Evolutionary conservation across 78 protist genomes (phyloP), one percentile per base, ranked within the genome.

Genomic region (Tieghemostelium lacteum): DNA sequence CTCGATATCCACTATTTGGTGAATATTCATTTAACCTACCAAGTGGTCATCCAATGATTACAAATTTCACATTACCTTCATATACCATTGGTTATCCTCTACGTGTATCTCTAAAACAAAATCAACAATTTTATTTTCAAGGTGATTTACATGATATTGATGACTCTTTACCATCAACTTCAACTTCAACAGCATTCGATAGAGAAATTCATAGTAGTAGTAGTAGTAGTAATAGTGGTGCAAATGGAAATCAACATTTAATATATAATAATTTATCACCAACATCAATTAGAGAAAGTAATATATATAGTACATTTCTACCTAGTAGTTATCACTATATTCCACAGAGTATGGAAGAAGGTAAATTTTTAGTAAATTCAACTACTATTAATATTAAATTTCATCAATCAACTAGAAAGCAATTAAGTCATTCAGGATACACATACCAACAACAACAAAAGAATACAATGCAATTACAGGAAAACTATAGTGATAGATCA

Each of bases 291-390:
- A 6, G 10, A 45, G 52, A 45, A 45, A 45, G 52, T 10, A 71
- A 71, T 28, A 50, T 37, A 36, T 45, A 50, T 69, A 76, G 70
- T 31, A 45, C 69, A 10, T 83, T 83, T 39, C 31, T 83, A 4
- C 91, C 91, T 55, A 58, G 42, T 14, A 54, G 78, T 50, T 83
- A 83, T 83, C 91, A 83, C 37, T 69, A 67, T 50, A 83, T 83
- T 7, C 91, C 91, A 42, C 66, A 73, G 17, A 2, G 37, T 12
- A 83, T 83, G 91, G 91, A 83, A 12, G 91, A 83, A 16, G 91
- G 91, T n/a, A 83, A 83, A 60, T 83, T 83, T 26, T 70, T 83
- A 26, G n/a, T 28, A 31, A 83, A 83, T 26, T 66, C 67, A 20
- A 55, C 78, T 19, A 6, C 39, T 2, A 69, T 78, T 22, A 66